These are phyloP conservation scores for Fragaria ananassa DNA, from an alignment of 306 rosid genomes.

Conservation along the genomic window DNA sequence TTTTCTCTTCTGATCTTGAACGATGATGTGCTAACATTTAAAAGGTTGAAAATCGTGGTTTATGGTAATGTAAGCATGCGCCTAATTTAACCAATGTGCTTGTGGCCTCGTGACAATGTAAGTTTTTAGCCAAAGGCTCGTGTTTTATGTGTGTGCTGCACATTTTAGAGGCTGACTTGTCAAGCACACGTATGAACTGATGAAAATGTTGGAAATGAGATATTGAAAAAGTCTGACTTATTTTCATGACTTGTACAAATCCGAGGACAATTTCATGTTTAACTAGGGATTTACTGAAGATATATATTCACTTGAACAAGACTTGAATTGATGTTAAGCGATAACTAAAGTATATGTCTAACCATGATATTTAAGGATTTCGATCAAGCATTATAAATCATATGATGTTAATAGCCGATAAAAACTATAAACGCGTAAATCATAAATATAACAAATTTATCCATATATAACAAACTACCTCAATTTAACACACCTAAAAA, in stretches of 20 bases:
- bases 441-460: neutral
- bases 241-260: neutral
- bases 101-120: slow-evolving; percentile 7
- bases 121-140: neutral
- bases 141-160: slow-evolving; percentile 13
- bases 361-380: too few species aligned
- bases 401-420: too few species aligned
- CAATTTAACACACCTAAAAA: neutral
- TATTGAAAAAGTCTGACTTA: neutral
- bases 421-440: too few species aligned
- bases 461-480: neutral
- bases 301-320: too few species aligned
- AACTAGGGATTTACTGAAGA: neutral
- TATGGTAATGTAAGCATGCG: neutral
- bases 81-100: neutral
- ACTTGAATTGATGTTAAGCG: too few species aligned
- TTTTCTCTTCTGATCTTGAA: neutral
- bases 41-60: neutral
- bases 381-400: too few species aligned
- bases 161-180: slow-evolving; percentile 18
- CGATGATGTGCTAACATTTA: neutral
- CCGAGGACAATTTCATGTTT: neutral
- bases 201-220: neutral
- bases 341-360: too few species aligned
- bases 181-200: neutral